Conservation (phyloP, 192 early-diverging fungal genomes). For the Spizellomyces punctatus region DNA sequence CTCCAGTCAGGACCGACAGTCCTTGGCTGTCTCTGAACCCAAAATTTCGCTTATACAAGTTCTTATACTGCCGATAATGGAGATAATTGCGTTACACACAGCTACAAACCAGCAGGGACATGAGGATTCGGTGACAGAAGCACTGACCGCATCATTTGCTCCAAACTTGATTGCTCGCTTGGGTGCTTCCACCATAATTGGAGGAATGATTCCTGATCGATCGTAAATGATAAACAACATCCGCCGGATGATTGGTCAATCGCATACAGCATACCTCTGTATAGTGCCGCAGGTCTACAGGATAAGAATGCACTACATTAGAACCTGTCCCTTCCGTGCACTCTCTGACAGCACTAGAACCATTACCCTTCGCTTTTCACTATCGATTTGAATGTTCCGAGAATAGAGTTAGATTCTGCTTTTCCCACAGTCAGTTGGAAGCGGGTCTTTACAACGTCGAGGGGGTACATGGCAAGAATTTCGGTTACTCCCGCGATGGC, state of each 20-base stretch:
- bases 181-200: constrained; percentile 96
- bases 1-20: constrained; percentile 83
- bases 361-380: constrained; percentile 68
- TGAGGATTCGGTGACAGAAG: not conserved
- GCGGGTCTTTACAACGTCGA: constrained; percentile 93
- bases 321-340: too few relatives aligned
- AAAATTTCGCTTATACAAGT: constrained; percentile 59
- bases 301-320: not conserved
- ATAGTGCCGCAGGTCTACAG: constrained; percentile 30
- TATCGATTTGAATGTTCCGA: constrained; percentile 68
- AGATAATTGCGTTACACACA: constrained; percentile 34
- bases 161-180: constrained; percentile 98
- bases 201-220: constrained; percentile 85
- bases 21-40: constrained; percentile 70
- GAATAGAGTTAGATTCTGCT: constrained; percentile 64
- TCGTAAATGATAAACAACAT: constrained; percentile 54
- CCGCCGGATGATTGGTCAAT: too few relatives aligned
- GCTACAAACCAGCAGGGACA: too few relatives aligned
- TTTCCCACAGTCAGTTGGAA: constrained; percentile 81
- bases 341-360: not conserved
- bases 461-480: constrained; percentile 92
- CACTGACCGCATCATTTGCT: constrained; percentile 74
- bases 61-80: constrained; percentile 39
- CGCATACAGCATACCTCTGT: constrained; percentile 23
- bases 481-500: constrained; percentile 72